Conservation (phyloP, 192 early-diverging fungal species). For the Jimgerdemannia lactiflua region DNA sequence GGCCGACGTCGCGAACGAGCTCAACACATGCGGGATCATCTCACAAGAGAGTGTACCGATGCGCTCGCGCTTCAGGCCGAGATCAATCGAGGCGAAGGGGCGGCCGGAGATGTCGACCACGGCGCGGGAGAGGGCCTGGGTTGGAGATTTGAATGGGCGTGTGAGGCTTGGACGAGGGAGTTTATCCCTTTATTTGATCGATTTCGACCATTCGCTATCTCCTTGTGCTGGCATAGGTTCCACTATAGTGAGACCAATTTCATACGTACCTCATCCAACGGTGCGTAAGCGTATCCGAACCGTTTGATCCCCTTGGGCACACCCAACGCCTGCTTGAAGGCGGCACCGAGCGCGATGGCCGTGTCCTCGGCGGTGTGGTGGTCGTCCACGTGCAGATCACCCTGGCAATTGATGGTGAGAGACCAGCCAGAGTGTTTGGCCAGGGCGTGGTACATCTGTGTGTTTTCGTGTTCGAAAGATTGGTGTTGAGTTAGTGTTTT, state of each 20-base stretch:
- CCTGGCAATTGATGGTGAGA: constrained; percentile 76
- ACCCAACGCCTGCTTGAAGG: constrained; percentile 92
- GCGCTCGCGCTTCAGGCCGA: constrained; percentile 90
- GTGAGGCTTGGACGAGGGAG: background rate
- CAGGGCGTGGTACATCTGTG: constrained; percentile 95
- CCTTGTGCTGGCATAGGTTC: no score
- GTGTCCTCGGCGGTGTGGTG: constrained; percentile 98
- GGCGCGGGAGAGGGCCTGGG: constrained; percentile 81
- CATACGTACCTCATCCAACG: constrained; percentile 81
- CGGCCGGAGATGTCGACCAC: constrained; percentile 98
- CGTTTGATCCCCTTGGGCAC: constrained; percentile 86
- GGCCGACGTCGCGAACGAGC: constrained; percentile 87
- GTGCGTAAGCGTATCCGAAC: constrained; percentile 93
- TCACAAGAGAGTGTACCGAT: constrained; percentile 90
- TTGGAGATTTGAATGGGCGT: background rate
- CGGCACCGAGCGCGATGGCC: constrained; percentile 90
- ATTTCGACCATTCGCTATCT: no score
- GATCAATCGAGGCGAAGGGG: constrained; percentile 75
- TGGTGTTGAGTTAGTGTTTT: no score
- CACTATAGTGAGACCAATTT: background rate
- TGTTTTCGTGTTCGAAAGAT: background rate
- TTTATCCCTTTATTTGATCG: no score
- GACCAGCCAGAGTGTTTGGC: constrained; percentile 96
- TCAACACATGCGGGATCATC: constrained; percentile 98
- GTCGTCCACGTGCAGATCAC: constrained; percentile 97